Conservation (phyloP, 306 rosid genomes). For the Rosa multiflora region DNA sequence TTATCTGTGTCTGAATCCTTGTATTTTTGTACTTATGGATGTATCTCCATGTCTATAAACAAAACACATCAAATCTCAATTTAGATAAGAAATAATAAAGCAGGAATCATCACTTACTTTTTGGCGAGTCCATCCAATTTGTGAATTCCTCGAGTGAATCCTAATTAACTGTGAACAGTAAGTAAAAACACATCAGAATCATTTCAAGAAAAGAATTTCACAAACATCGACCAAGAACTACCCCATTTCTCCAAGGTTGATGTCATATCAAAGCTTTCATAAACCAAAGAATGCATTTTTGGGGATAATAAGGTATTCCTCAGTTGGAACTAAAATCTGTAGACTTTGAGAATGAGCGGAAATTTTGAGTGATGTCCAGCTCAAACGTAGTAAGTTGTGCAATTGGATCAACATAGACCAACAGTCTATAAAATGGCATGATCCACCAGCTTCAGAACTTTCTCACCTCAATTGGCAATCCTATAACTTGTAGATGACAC, state of each 20-base stretch:
- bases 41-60: background rate
- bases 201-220: slow-evolving; percentile 28
- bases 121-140: slow-evolving; percentile 86
- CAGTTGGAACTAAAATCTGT: background rate
- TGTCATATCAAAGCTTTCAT: background rate
- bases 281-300: background rate
- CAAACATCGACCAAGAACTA: slow-evolving; percentile 9
- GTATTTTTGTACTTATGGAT: background rate
- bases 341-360: background rate
- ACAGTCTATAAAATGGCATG: slow-evolving; percentile 13
- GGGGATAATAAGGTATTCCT: background rate
- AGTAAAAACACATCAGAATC: slow-evolving; percentile 18
- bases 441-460: slow-evolving; percentile 1
- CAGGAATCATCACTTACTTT: slow-evolving; percentile 55
- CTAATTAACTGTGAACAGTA: slow-evolving; percentile 58
- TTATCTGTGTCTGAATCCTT: too few species aligned
- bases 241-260: background rate
- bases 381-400: background rate
- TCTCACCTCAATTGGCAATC: slow-evolving; percentile 14
- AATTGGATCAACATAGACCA: slow-evolving; percentile 9
- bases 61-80: background rate
- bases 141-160: slow-evolving; percentile 63
- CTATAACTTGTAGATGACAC: background rate
- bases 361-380: background rate
- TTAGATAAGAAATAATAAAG: background rate